A percentile compares a stretch with the other conserved stretches of the same genome.
phyloP scores from a whole-genome alignment of 768 basidiomycete species.

The Boletellus emodensis region DNA sequence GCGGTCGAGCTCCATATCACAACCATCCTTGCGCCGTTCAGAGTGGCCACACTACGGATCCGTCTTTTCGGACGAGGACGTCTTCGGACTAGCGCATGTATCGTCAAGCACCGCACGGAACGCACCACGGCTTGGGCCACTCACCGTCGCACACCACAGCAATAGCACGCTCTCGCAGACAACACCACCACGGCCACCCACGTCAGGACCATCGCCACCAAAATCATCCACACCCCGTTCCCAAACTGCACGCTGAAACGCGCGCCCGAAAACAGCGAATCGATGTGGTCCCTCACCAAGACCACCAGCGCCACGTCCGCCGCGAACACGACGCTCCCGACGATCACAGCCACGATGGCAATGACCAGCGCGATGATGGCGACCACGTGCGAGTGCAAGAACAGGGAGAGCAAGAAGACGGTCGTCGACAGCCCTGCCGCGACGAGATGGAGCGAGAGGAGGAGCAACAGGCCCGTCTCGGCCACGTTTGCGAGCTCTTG shows the following conservation, averaged over 20 bases:
- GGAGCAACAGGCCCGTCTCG: slow-evolving; percentile 43
- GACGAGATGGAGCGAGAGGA: slow-evolving; percentile 71
- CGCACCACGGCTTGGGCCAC: neutral
- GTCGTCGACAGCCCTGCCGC: slow-evolving; percentile 56
- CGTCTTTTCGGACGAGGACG: neutral
- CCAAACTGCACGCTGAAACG: slow-evolving; percentile 52
- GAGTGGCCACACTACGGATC: neutral
- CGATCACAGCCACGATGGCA: slow-evolving; percentile 52
- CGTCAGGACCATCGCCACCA: slow-evolving; percentile 48
- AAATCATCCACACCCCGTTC: slow-evolving; percentile 72
- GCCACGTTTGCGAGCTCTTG: slow-evolving; percentile 42
- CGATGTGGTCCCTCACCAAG: slow-evolving; percentile 44
- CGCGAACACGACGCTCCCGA: slow-evolving; percentile 53
- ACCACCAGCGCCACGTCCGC: slow-evolving; percentile 61
- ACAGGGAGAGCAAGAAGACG: slow-evolving; percentile 50
- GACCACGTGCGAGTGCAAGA: slow-evolving; percentile 51
- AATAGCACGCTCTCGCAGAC: slow-evolving; percentile 61
- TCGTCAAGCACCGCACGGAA: slow-evolving; percentile 3
- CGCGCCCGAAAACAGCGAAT: slow-evolving; percentile 33
- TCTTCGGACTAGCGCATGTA: slow-evolving; percentile 5
- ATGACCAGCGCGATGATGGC: slow-evolving; percentile 58
- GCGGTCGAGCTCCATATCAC: neutral
- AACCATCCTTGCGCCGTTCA: neutral
- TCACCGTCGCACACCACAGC: slow-evolving; percentile 57
- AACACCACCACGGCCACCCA: slow-evolving; percentile 63